These are phyloP conservation scores for Ophiosphaerella narmari DNA, from an alignment of 2,329 filamentous ascomycete species.

Conservation along the genomic window DNA sequence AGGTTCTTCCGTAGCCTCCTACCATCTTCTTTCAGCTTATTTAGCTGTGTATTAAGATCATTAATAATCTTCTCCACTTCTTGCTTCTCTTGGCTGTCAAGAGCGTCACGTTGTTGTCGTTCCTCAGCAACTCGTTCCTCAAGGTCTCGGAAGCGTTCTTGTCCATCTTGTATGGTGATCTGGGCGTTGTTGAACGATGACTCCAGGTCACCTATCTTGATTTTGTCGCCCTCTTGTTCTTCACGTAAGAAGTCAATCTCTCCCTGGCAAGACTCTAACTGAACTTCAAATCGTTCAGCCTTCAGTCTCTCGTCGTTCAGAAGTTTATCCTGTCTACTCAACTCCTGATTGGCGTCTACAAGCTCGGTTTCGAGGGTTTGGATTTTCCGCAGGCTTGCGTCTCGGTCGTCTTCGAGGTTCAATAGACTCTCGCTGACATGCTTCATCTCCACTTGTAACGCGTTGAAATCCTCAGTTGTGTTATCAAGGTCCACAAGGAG, in stretches of 20 bases:
- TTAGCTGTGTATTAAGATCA: conserved; percentile 85
- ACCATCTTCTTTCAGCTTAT: conserved; percentile 82
- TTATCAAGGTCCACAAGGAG: conserved; percentile 74
- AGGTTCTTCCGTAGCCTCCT: conserved; percentile 81
- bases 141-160: conserved; percentile 64
- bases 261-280: conserved; percentile 88
- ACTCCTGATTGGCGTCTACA: conserved; percentile 80
- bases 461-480: conserved; percentile 83
- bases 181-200: conserved; percentile 79
- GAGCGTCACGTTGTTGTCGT: conserved; percentile 81
- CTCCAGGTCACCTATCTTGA: conserved; percentile 93
- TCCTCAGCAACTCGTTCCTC: conserved; percentile 75
- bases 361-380: conserved; percentile 83
- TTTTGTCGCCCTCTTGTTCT: conserved; percentile 97
- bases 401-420: conserved; percentile 85
- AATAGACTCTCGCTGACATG: conserved; percentile 86
- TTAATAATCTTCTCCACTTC: conserved; percentile 93
- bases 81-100: conserved; percentile 88
- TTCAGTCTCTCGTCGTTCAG: conserved; percentile 86
- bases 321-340: conserved; percentile 82
- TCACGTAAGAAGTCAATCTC: conserved; percentile 95
- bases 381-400: conserved; percentile 76
- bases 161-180: conserved; percentile 79
- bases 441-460: conserved; percentile 92
- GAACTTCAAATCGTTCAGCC: conserved; percentile 82